These are phyloP conservation scores for Trichosporon faecale DNA, from an alignment of 1,284 basidiomycete genomes.

Conservation along the genomic window DNA sequence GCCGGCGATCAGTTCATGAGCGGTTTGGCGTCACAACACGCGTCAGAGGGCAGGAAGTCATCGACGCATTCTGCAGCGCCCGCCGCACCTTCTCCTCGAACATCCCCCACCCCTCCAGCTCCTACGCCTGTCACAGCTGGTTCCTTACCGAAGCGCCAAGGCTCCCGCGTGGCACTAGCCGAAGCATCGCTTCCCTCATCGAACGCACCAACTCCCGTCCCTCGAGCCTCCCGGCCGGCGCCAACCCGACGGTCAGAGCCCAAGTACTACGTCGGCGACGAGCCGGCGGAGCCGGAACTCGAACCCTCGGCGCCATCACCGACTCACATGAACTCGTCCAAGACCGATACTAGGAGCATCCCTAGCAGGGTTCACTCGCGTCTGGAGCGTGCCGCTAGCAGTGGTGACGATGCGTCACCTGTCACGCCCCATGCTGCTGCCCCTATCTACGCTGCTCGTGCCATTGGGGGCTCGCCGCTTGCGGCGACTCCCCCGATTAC, in stretches of 20 bases:
- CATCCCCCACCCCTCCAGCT: background rate
- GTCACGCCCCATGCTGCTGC: conserved; percentile 34
- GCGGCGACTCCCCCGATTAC: conserved; percentile 48
- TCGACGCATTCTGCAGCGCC: background rate
- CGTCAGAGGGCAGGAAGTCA: conserved; percentile 23
- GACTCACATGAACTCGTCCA: conserved; percentile 1
- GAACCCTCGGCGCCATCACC: conserved; percentile 13
- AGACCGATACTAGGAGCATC: background rate
- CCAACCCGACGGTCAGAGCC: conserved; percentile 37
- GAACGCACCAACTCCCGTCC: conserved; percentile 16
- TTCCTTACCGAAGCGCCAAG: conserved; percentile 1
- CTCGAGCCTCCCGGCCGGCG: conserved; percentile 14
- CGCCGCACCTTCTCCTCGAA: background rate
- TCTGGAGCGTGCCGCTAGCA: conserved; percentile 19
- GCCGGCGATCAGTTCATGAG: conserved; percentile 23
- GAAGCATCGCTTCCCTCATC: conserved; percentile 14
- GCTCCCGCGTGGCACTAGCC: background rate
- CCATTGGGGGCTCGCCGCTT: conserved; percentile 43
- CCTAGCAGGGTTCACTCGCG: conserved; percentile 15
- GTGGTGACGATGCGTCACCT: conserved; percentile 38
- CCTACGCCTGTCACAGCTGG: background rate
- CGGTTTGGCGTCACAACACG: conserved; percentile 26
- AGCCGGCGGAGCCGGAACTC: conserved; percentile 19
- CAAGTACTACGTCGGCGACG: conserved; percentile 47
- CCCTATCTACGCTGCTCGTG: conserved; percentile 13